Percentiles rank a stretch among this genome's conserved stretches.
Conservation (phyloP, 1,139 yeast species). For the Lodderomyces metapsilosis region DNA sequence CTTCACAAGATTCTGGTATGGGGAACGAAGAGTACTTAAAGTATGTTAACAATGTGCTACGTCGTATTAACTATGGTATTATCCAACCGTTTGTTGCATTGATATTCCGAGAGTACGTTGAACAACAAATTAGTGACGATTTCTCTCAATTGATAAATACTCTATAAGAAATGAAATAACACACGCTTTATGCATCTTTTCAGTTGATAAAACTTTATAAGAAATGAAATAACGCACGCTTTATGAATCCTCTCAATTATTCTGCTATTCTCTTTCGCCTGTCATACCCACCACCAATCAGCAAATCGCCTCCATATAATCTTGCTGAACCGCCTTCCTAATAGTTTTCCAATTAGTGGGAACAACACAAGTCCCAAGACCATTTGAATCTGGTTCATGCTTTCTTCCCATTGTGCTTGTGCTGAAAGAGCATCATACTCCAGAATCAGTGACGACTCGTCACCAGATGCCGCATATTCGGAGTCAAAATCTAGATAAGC, state of each 20-base stretch:
- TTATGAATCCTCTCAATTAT: neutral
- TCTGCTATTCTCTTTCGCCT: neutral
- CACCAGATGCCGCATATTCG: constrained; percentile 11
- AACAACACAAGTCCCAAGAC: constrained; percentile 58
- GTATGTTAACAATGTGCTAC: constrained; percentile 28
- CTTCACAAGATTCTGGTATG: constrained; percentile 22
- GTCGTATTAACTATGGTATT: constrained; percentile 33
- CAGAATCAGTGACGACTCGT: constrained; percentile 12
- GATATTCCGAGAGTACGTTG: constrained; percentile 32
- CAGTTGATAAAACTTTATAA: constrained; percentile 22
- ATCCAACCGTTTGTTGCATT: constrained; percentile 40
- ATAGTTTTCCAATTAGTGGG: constrained; percentile 68
- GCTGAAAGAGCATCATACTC: constrained; percentile 34
- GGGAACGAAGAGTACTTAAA: constrained; percentile 35
- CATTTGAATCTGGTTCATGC: constrained; percentile 57
- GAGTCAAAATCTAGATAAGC: constrained; percentile 10
- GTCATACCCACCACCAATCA: constrained; percentile 25
- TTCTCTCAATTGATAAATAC: constrained; percentile 30
- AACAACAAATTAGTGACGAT: constrained; percentile 27
- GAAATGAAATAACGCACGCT: neutral
- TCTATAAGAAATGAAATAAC: constrained; percentile 18
- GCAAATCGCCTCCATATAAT: constrained; percentile 35
- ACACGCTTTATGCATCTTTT: constrained; percentile 10
- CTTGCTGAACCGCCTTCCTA: constrained; percentile 65
- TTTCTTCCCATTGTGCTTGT: constrained; percentile 81